Evolutionary conservation across 2,329 filamentous ascomycete genomes (phyloP).

Genomic region (Lasiodiplodia gonubiensis): DNA sequence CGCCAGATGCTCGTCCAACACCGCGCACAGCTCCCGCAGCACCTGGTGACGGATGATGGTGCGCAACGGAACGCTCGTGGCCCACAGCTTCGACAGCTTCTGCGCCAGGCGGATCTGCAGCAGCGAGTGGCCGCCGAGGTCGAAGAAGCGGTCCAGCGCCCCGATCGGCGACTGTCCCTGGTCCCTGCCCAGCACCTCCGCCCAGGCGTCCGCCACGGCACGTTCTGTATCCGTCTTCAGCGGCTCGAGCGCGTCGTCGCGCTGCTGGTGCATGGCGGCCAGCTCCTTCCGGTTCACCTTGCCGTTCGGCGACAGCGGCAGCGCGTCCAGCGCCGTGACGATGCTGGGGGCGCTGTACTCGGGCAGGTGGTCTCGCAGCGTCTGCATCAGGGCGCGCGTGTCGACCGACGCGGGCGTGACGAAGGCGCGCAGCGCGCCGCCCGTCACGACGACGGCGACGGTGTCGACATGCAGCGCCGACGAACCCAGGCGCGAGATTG

Average conservation of each 20-base stretch:
- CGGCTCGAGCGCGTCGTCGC: neutral
- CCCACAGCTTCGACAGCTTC: conserved; percentile 23
- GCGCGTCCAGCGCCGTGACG: conserved; percentile 2
- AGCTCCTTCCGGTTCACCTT: conserved; percentile 28
- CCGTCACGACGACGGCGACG: conserved; percentile 15
- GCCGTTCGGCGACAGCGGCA: conserved; percentile 23
- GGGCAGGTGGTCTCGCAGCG: conserved; percentile 7
- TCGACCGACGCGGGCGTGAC: conserved; percentile 24
- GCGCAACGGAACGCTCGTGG: conserved; percentile 14
- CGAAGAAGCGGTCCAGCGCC: conserved; percentile 26
- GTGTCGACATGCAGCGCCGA: neutral
- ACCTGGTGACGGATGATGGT: conserved; percentile 25
- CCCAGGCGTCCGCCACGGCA: conserved; percentile 20
- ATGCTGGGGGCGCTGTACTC: conserved; percentile 24
- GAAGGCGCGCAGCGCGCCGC: conserved; percentile 12
- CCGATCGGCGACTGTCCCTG: neutral
- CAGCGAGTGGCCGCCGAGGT: conserved; percentile 28
- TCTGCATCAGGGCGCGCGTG: neutral
- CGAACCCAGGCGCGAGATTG: conserved; percentile 1
- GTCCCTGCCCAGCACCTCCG: conserved; percentile 11
- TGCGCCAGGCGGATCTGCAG: conserved; percentile 28
- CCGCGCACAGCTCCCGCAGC: conserved; percentile 13
- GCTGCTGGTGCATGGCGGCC: neutral
- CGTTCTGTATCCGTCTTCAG: conserved; percentile 16
- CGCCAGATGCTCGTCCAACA: conserved; percentile 8